Base-by-base conservation (phyloP, 352 stramenopile species). In the Phytophthora pisi region DNA sequence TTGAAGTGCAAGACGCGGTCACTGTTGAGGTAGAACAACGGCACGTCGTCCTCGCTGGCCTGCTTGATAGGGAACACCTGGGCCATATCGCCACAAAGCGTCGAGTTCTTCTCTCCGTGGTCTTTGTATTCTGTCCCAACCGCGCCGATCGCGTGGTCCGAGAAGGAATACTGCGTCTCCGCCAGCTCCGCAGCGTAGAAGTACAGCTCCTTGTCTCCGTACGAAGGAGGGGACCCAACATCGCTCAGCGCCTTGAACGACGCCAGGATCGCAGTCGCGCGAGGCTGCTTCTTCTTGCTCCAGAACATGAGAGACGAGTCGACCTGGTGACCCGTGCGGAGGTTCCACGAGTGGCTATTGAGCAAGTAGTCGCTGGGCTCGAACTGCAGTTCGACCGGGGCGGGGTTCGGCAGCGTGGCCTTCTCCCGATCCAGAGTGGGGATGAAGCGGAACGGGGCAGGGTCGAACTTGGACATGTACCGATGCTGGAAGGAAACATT, bases 231-330 rank as follows among this genome's bases (percentile, higher is more conserved):
- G 0, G 60, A 66, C 8, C 36, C 45, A 9, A 74, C 36, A 5
- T 70, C 50, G 24, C 34, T 64, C 2, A 75, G 57, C 4, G 74
- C 54, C 18, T 84, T 65, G 51, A 85, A 83, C 4, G 72, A 83
- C 0, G 50, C 74, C 16, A 90, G 54, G 20, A 86, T 79, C 10
- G 77, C 72, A 3, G 81, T 90, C 16, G 81, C 78, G 9, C 72
- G 70, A 2, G 60, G 71, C 52, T 90, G 77, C 38, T 58, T 58
- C 20, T 68, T 51, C 63, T 88, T 88, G 60, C 64, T 85, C 78
- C 81, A 90, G 2, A 88, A 69, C 57, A 86, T 57, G 4, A 90
- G 54, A 0, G 81, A 85, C 10, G 81, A 86, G 53, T 90, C 81
- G 13, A 81, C 68, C 11, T 87, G 71, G 40, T 87, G 78, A 11